Conservation (phyloP, 2,329 filamentous ascomycete species). For the Seiridium unicorne region DNA sequence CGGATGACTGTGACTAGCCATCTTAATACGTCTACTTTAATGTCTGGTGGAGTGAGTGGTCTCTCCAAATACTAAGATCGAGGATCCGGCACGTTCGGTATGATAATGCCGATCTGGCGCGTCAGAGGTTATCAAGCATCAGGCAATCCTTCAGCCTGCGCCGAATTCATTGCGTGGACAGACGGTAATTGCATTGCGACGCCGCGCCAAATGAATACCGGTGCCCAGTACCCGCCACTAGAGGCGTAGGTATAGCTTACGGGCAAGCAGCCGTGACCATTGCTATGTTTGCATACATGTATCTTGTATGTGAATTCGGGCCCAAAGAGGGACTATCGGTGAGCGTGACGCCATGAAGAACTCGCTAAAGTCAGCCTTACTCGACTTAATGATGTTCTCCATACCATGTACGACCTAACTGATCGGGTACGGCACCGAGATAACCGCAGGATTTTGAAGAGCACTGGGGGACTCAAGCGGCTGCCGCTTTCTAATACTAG, state of each 20-base stretch:
- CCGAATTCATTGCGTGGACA: not conserved
- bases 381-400: not conserved
- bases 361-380: not conserved
- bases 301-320: too few relatives aligned
- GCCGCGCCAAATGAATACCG: not conserved
- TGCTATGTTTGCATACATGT: too few relatives aligned
- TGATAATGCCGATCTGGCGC: not conserved
- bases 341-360: not conserved
- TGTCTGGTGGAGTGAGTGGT: not conserved
- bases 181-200: not conserved
- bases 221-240: not conserved
- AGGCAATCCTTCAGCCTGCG: not conserved
- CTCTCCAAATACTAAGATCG: not conserved
- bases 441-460: not conserved
- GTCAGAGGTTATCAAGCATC: not conserved
- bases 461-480: too few relatives aligned
- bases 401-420: not conserved
- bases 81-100: conserved; percentile 5
- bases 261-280: too few relatives aligned
- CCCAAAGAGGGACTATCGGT: not conserved
- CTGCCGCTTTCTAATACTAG: too few relatives aligned
- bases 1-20: not conserved
- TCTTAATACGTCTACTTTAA: not conserved
- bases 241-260: not conserved
- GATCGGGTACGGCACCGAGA: not conserved